Conservation (phyloP, 78 protist species). For the Blattamonas nauphoetae region DNA sequence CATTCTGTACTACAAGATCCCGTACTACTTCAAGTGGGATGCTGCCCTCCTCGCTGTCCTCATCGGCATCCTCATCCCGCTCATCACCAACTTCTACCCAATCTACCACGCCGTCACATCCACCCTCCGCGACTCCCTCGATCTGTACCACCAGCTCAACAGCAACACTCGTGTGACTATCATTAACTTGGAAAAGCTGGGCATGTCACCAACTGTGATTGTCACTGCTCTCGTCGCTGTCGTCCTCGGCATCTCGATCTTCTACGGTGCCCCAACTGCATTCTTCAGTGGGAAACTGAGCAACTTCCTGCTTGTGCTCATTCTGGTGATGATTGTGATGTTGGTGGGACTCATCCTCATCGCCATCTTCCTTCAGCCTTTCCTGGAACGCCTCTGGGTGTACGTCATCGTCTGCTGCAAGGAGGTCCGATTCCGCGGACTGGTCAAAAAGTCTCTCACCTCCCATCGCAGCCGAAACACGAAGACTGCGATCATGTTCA, state of each 20-base stretch:
- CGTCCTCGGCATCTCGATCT: neutral
- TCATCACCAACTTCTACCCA: constrained; percentile 31
- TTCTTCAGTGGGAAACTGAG: neutral
- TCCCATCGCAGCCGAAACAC: constrained; percentile 52
- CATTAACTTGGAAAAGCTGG: constrained; percentile 51
- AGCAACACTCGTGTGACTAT: constrained; percentile 58
- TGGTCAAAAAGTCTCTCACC: constrained; percentile 56
- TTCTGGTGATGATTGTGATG: neutral
- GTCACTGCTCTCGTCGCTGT: neutral
- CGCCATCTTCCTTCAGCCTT: constrained; percentile 29
- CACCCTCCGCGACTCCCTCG: constrained; percentile 68
- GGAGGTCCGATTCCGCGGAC: constrained; percentile 9
- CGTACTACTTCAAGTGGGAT: neutral
- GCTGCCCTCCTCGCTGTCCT: constrained; percentile 2
- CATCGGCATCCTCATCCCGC: constrained; percentile 43
- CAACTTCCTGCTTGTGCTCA: neutral
- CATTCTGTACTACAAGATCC: neutral
- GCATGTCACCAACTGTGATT: constrained; percentile 29
- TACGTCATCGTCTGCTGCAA: constrained; percentile 19
- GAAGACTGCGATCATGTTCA: constrained; percentile 76
- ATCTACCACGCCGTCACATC: constrained; percentile 50
- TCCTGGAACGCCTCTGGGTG: constrained; percentile 23
- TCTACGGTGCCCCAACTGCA: neutral
- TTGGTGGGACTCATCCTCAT: neutral
- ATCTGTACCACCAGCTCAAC: constrained; percentile 56